A percentile compares a stretch with the other conserved stretches of the same genome.
Evolutionary conservation across 768 basidiomycete genomes (phyloP).

Genomic region (Xerocomellus amylosporus): DNA sequence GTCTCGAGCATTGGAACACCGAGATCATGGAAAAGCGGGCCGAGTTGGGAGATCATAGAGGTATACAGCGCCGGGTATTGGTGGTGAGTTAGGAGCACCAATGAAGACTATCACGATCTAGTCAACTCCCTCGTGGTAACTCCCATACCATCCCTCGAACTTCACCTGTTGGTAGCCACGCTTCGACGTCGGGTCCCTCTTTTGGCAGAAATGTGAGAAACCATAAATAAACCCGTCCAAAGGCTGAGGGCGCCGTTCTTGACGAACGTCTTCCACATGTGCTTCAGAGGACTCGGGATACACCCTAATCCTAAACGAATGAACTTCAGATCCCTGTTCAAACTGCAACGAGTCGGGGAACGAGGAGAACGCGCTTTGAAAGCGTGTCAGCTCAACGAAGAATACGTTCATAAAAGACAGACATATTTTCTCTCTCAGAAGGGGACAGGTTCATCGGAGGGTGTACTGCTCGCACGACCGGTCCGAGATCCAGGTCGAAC

Average conservation of each 20-base stretch:
- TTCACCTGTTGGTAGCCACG: constrained; percentile 79
- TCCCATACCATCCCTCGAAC: neutral
- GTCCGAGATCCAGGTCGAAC: constrained; percentile 87
- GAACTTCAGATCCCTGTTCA: constrained; percentile 76
- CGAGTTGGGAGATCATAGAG: constrained; percentile 61
- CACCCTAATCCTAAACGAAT: constrained; percentile 83
- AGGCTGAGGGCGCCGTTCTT: constrained; percentile 36
- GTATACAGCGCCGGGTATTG: constrained; percentile 84
- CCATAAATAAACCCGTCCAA: constrained; percentile 74
- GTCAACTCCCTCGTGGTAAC: neutral
- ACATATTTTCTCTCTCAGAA: constrained; percentile 83
- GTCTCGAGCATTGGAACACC: constrained; percentile 81
- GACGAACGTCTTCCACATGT: constrained; percentile 12
- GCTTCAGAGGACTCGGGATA: constrained; percentile 28
- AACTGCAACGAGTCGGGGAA: constrained; percentile 89
- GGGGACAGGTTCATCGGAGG: constrained; percentile 64
- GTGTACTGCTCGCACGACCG: constrained; percentile 68
- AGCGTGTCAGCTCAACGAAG: constrained; percentile 5
- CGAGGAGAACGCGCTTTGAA: constrained; percentile 77
- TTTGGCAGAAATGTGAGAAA: constrained; percentile 74
- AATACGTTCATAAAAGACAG: neutral
- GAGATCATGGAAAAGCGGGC: constrained; percentile 69
- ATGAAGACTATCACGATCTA: constrained; percentile 30
- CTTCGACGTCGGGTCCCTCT: constrained; percentile 58
- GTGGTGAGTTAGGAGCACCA: constrained; percentile 78